Conservation (phyloP, 2,329 filamentous ascomycete genomes). For the Fusarium scirpi region DNA sequence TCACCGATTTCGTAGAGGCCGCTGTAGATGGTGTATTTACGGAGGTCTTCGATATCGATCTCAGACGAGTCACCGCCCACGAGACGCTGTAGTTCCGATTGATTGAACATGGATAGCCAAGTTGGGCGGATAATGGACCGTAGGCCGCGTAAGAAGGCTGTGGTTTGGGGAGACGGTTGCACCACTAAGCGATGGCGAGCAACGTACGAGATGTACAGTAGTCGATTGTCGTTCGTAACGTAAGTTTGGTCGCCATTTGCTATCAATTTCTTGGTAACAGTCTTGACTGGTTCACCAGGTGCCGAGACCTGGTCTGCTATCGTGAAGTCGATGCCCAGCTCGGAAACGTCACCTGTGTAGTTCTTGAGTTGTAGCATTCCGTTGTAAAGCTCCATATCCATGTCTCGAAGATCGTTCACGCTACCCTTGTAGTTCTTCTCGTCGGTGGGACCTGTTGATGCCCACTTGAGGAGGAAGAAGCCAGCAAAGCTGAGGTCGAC, state of each 20-base stretch:
- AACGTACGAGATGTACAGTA: slow-evolving; percentile 94
- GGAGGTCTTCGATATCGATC: slow-evolving; percentile 88
- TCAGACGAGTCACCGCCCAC: slow-evolving; percentile 88
- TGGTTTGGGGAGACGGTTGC: slow-evolving; percentile 84
- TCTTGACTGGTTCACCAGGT: slow-evolving; percentile 63
- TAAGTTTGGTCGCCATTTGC: slow-evolving; percentile 79
- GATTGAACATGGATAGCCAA: slow-evolving; percentile 99
- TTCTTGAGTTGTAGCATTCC: slow-evolving; percentile 88
- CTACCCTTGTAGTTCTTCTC: slow-evolving; percentile 87
- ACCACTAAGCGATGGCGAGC: slow-evolving; percentile 86
- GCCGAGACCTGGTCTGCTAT: slow-evolving; percentile 76
- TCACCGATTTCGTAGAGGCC: slow-evolving; percentile 92
- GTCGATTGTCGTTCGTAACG: slow-evolving; percentile 92
- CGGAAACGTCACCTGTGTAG: slow-evolving; percentile 78
- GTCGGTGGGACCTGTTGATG: slow-evolving; percentile 73
- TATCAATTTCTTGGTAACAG: slow-evolving; percentile 80
- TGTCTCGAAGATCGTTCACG: slow-evolving; percentile 91
- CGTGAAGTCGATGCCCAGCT: slow-evolving; percentile 86
- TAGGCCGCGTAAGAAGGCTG: slow-evolving; percentile 88
- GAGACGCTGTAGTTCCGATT: slow-evolving; percentile 91
- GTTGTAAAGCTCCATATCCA: slow-evolving; percentile 91
- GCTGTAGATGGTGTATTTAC: slow-evolving; percentile 85
- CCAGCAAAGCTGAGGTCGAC: slow-evolving; percentile 93
- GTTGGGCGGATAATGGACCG: slow-evolving; percentile 88
- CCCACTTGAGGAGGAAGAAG: slow-evolving; percentile 97